A percentile compares a stretch with the other conserved stretches of the same genome.
phyloP scores from a whole-genome alignment of 2,329 filamentous ascomycete species.

The Lomentospora prolificans region DNA sequence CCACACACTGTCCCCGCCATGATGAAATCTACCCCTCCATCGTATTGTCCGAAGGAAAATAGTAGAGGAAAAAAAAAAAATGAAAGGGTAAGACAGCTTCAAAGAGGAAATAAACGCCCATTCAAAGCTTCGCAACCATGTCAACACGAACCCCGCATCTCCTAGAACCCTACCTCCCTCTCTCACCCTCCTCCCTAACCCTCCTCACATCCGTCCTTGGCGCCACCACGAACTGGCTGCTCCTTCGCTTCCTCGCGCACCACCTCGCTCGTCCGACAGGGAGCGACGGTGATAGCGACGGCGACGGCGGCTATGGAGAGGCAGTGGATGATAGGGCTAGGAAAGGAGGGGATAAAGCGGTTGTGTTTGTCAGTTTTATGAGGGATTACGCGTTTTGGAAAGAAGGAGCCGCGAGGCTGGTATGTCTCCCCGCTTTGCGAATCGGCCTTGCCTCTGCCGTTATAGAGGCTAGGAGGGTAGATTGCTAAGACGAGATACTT shows the following conservation, averaged over 20 bases:
- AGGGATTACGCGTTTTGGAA: slow-evolving; percentile 72
- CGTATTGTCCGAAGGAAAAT: background rate
- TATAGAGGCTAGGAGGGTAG: background rate
- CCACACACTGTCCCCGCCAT: slow-evolving; percentile 4
- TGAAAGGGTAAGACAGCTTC: background rate
- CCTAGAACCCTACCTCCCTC: slow-evolving; percentile 52
- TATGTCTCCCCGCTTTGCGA: slow-evolving; percentile 21
- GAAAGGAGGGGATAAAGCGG: slow-evolving; percentile 21
- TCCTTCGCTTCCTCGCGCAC: slow-evolving; percentile 42
- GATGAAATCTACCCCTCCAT: slow-evolving; percentile 3
- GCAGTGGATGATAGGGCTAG: background rate
- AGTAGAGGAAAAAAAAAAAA: background rate
- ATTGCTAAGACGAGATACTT: background rate
- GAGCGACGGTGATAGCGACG: slow-evolving; percentile 3
- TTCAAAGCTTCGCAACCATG: slow-evolving; percentile 19
- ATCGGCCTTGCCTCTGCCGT: background rate
- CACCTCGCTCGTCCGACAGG: slow-evolving; percentile 25
- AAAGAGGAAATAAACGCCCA: background rate
- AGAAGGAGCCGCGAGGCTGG: slow-evolving; percentile 57
- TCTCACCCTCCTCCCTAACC: slow-evolving; percentile 50
- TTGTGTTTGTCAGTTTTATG: slow-evolving; percentile 78
- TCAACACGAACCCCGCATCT: slow-evolving; percentile 50
- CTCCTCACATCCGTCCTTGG: slow-evolving; percentile 60
- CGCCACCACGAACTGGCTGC: slow-evolving; percentile 56
- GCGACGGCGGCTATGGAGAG: background rate